These are phyloP conservation scores for Candida tunisiensis DNA, from an alignment of 1,139 yeast genomes.

Conservation along the genomic window DNA sequence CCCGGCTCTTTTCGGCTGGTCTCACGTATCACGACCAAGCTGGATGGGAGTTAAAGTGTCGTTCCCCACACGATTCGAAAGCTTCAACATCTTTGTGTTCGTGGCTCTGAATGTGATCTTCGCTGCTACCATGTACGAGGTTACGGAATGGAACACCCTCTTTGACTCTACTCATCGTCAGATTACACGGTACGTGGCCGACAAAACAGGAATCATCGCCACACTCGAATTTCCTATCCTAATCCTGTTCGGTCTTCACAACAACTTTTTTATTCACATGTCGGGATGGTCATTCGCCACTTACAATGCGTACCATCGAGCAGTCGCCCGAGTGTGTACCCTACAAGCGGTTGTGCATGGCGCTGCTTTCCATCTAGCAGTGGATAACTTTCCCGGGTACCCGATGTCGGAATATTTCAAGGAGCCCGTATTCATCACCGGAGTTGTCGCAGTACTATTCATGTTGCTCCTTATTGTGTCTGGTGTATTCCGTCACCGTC, in stretches of 20 bases:
- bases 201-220: conserved; percentile 42
- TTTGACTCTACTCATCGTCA: conserved; percentile 25
- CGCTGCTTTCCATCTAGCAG: conserved; percentile 17
- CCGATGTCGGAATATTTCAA: conserved; percentile 16
- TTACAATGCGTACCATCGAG: conserved; percentile 41
- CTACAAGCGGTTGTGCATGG: conserved; percentile 27
- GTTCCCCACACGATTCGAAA: conserved; percentile 52
- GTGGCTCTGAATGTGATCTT: conserved; percentile 28
- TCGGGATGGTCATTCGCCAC: conserved; percentile 51
- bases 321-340: conserved; percentile 36
- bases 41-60: conserved; percentile 12
- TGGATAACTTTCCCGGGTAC: too few species aligned
- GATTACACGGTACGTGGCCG: conserved; percentile 31
- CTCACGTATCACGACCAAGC: conserved; percentile 13
- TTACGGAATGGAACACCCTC: conserved; percentile 21
- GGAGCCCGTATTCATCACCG: conserved; percentile 28
- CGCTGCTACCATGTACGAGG: conserved; percentile 25
- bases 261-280: conserved; percentile 35
- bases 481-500: conserved; percentile 29
- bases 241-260: conserved; percentile 43
- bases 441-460: conserved; percentile 37
- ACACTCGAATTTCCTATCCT: conserved; percentile 40
- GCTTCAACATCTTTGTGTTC: conserved; percentile 31
- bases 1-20: conserved; percentile 18
- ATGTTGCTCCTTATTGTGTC: conserved; percentile 30